Conservation (phyloP, 306 rosid species). For the Morella rubra region DNA sequence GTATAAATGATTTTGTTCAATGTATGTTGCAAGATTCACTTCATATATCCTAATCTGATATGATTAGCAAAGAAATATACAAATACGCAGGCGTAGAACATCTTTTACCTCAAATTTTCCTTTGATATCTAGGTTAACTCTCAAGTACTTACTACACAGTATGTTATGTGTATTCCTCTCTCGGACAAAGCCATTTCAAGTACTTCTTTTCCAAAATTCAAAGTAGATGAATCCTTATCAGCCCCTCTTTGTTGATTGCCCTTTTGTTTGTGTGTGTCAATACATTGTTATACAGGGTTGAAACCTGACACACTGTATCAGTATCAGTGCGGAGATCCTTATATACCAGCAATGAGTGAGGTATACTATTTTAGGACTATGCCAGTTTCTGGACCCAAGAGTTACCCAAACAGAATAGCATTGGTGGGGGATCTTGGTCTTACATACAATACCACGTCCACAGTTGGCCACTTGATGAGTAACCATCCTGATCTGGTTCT, state of each 20-base stretch:
- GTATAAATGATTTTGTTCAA: neutral
- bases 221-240: neutral
- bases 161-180: neutral
- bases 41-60: neutral
- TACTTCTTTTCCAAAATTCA: neutral
- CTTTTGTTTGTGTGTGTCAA: neutral
- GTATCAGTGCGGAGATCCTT: conserved; percentile 86
- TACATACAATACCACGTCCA: conserved; percentile 78
- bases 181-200: neutral
- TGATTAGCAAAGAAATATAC: neutral
- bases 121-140: neutral
- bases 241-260: neutral
- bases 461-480: conserved; percentile 59
- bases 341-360: conserved; percentile 59
- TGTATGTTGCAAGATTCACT: neutral
- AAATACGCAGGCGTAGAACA: neutral
- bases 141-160: neutral
- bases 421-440: conserved; percentile 90
- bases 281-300: conserved; percentile 28
- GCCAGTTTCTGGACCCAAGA: conserved; percentile 75
- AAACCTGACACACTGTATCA: conserved; percentile 66
- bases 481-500: conserved; percentile 81
- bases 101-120: neutral
- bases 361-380: conserved; percentile 70
- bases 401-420: conserved; percentile 82